phyloP scores from a whole-genome alignment of 2,329 filamentous ascomycete species.

The Diaporthe velutina region DNA sequence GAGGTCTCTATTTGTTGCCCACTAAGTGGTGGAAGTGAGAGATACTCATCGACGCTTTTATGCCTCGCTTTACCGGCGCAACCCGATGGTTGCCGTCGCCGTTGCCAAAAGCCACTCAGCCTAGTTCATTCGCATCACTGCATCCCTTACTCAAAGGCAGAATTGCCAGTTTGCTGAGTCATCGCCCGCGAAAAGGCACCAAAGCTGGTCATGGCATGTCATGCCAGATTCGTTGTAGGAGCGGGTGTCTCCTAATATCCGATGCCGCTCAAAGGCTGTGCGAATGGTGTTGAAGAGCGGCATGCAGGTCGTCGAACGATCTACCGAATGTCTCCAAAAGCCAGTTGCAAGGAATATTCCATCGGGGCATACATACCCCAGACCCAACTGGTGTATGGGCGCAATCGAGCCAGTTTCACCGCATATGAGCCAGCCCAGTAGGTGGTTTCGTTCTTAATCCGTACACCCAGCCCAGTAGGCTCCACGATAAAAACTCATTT shows the following conservation, averaged over 20 bases:
- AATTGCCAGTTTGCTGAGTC: background rate
- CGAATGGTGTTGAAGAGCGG: background rate
- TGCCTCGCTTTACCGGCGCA: background rate
- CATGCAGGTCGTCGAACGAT: background rate
- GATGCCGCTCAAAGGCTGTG: background rate
- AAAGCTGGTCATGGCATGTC: background rate
- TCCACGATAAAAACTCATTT: background rate
- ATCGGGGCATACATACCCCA: background rate
- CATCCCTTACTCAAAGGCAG: background rate
- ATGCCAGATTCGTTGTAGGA: background rate
- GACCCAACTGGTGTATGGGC: background rate
- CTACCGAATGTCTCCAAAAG: background rate
- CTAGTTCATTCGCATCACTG: background rate
- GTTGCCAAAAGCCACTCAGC: background rate
- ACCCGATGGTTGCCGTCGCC: too few species aligned
- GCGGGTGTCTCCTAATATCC: too few species aligned
- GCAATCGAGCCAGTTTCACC: background rate
- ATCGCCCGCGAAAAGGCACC: background rate
- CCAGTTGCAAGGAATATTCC: background rate
- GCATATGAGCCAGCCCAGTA: background rate
- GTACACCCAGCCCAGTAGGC: background rate
- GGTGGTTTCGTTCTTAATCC: too few species aligned
- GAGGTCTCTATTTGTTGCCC: background rate
- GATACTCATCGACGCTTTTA: background rate
- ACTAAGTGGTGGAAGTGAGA: background rate